These are phyloP conservation scores for Hibiscus mutabilis DNA, from an alignment of 345 rosid species.

Conservation along the genomic window DNA sequence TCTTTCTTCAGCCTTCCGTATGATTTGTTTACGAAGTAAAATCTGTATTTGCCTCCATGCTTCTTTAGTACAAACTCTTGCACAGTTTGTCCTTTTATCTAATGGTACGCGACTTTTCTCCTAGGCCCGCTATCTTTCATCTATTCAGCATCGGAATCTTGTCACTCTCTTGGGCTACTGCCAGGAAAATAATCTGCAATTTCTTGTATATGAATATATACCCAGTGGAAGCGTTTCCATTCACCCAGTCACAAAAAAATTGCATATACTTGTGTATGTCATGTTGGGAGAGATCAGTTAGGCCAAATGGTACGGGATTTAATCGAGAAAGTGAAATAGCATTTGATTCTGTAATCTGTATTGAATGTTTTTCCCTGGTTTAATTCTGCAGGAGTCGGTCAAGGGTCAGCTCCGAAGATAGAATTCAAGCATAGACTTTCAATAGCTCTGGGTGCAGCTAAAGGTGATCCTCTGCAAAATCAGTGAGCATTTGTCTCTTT, in stretches of 20 bases:
- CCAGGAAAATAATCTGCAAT: conserved; percentile 74
- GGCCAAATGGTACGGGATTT: background rate
- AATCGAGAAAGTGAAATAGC: background rate
- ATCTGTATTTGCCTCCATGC: background rate
- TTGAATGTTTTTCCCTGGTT: background rate
- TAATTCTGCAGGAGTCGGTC: conserved; percentile 49
- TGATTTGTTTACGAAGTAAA: background rate
- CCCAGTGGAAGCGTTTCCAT: conserved; percentile 97
- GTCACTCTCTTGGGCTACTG: conserved; percentile 89
- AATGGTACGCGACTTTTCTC: conserved; percentile 10
- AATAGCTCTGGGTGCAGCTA: conserved; percentile 89
- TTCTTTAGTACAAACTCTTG: background rate
- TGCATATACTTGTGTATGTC: conserved; percentile 1
- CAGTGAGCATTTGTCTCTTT: conserved; percentile 77
- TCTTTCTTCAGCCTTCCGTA: background rate
- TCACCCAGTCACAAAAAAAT: conserved; percentile 36
- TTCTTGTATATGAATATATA: conserved; percentile 78
- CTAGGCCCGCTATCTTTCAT: conserved; percentile 80
- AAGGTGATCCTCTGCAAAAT: conserved; percentile 87
- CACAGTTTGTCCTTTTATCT: conserved; percentile 15
- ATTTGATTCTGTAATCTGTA: background rate
- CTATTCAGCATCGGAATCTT: conserved; percentile 78
- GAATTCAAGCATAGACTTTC: conserved; percentile 92
- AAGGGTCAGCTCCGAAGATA: conserved; percentile 61
- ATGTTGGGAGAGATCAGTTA: background rate